Evolutionary conservation across 495 filamentous ascomycete species (phyloP).

Genomic region (Annulohypoxylon maeteangense): DNA sequence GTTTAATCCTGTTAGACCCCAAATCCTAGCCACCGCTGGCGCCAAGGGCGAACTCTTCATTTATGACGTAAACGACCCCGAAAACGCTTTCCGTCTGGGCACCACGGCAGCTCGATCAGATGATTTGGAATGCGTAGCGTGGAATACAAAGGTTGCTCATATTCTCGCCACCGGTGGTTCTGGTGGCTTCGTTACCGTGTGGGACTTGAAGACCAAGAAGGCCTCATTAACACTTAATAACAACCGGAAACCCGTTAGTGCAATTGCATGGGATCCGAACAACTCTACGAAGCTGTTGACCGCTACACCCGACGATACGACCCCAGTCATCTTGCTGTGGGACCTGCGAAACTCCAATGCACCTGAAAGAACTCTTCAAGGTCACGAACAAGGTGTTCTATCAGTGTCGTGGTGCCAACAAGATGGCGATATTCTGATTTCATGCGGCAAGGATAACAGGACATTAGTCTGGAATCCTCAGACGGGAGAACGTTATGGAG

Average conservation of each 20-base stretch:
- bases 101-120: conserved; percentile 87
- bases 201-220: conserved; percentile 98
- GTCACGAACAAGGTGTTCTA: conserved; percentile 91
- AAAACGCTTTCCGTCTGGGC: conserved; percentile 87
- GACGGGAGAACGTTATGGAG: conserved; percentile 83
- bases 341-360: conserved; percentile 96
- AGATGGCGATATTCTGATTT: conserved; percentile 89
- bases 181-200: conserved; percentile 96
- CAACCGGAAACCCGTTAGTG: conserved; percentile 91
- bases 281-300: conserved; percentile 94
- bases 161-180: conserved; percentile 95
- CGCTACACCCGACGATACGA: conserved; percentile 89
- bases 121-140: conserved; percentile 94
- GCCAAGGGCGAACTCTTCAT: conserved; percentile 97
- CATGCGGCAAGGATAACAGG: conserved; percentile 95
- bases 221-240: conserved; percentile 96
- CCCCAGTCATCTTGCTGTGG: conserved; percentile 91
- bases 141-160: conserved; percentile 98
- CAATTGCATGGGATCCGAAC: conserved; percentile 96
- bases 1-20: conserved; percentile 94
- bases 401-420: conserved; percentile 97
- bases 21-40: conserved; percentile 91
- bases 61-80: conserved; percentile 89
- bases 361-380: conserved; percentile 86
- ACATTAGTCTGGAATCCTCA: conserved; percentile 97